These are phyloP conservation scores for Priceomyces castillae DNA, from an alignment of 805 yeast genomes.

Conservation along the genomic window DNA sequence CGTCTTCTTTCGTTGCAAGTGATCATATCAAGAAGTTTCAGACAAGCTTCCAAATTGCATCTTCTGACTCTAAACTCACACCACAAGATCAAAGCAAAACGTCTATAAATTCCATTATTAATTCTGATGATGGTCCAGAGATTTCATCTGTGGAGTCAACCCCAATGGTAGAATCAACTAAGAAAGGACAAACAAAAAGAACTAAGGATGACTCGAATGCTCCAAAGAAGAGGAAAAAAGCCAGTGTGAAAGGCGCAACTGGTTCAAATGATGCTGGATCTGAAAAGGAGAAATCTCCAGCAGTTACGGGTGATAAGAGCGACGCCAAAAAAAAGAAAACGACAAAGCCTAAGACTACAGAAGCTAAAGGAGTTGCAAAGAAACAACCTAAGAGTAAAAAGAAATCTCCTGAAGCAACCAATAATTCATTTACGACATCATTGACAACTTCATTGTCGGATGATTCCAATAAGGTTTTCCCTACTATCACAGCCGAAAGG, in stretches of 20 bases:
- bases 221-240: neutral
- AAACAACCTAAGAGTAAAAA: slow-evolving; percentile 9
- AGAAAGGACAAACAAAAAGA: slow-evolving; percentile 5
- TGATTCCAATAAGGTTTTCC: slow-evolving; percentile 13
- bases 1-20: slow-evolving; percentile 8
- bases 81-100: slow-evolving; percentile 25
- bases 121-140: slow-evolving; percentile 30
- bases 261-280: neutral
- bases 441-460: slow-evolving; percentile 5
- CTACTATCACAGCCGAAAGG: slow-evolving; percentile 19
- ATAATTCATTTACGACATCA: neutral
- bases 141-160: slow-evolving; percentile 1
- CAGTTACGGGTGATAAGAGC: slow-evolving; percentile 1
- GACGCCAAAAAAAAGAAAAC: slow-evolving; percentile 10
- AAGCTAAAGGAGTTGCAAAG: neutral
- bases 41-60: slow-evolving; percentile 23
- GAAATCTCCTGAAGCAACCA: slow-evolving; percentile 13
- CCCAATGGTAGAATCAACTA: slow-evolving; percentile 1
- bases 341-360: slow-evolving; percentile 11
- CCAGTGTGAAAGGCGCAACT: neutral
- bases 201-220: slow-evolving; percentile 5
- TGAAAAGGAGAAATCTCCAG: neutral
- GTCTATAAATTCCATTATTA: slow-evolving; percentile 40
- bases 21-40: slow-evolving; percentile 33
- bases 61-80: slow-evolving; percentile 2